Percentiles rank a stretch among this genome's conserved stretches.
Evolutionary conservation across 148 eudicot genomes (phyloP).

Genomic region (Rhododendron ovatum): DNA sequence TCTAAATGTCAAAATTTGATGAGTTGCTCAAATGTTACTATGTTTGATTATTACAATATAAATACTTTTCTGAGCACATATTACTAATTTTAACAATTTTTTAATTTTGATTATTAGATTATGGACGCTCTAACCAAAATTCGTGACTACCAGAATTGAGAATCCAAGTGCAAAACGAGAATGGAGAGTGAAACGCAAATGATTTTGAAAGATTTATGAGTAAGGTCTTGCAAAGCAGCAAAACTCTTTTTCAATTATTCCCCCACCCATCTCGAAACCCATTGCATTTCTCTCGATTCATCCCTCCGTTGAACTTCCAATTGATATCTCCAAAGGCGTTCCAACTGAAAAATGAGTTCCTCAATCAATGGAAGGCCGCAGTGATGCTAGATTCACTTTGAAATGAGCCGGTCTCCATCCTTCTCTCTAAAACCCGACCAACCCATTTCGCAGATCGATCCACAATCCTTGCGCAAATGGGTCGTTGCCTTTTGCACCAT

Average conservation of each 20-base stretch:
- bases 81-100: too few relatives aligned
- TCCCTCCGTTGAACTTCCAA: not conserved
- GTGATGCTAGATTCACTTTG: constrained; percentile 30
- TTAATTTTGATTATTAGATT: too few relatives aligned
- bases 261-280: not conserved
- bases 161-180: too few relatives aligned
- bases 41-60: too few relatives aligned
- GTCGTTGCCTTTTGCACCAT: constrained; percentile 78
- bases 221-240: too few relatives aligned
- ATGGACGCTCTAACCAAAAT: too few relatives aligned
- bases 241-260: not conserved
- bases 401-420: constrained; percentile 83
- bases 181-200: too few relatives aligned
- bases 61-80: too few relatives aligned
- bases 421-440: constrained; percentile 57
- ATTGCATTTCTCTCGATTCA: not conserved
- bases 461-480: constrained; percentile 61
- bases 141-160: too few relatives aligned
- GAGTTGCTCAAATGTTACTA: too few relatives aligned
- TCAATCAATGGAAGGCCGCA: constrained; percentile 18
- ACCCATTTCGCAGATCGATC: constrained; percentile 46
- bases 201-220: too few relatives aligned
- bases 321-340: not conserved
- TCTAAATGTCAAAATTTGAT: too few relatives aligned
- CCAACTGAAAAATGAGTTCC: not conserved